These are phyloP conservation scores for Flaveria bidentis DNA, from an alignment of 129 eudicot species.

Conservation along the genomic window DNA sequence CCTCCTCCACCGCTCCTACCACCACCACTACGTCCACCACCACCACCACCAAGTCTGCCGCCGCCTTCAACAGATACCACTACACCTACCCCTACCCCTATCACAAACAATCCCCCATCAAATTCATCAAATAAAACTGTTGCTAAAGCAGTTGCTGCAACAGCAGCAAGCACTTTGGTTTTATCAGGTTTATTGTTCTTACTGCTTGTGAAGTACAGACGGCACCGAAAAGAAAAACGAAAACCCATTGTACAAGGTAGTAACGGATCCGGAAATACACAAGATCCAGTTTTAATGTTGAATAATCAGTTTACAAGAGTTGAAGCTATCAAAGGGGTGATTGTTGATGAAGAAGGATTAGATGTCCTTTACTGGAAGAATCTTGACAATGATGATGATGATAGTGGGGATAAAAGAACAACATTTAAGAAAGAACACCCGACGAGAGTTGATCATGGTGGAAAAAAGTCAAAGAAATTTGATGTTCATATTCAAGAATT, in stretches of 20 bases:
- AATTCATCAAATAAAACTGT: slow-evolving; percentile 48
- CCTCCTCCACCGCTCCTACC: slow-evolving; percentile 29
- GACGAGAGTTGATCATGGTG: slow-evolving; percentile 23
- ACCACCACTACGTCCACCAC: slow-evolving; percentile 24
- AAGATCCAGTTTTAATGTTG: slow-evolving; percentile 20
- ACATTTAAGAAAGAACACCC: slow-evolving; percentile 24
- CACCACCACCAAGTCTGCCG: slow-evolving; percentile 30
- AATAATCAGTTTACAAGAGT: slow-evolving; percentile 45
- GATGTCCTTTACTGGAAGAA: slow-evolving; percentile 93
- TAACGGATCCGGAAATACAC: background rate
- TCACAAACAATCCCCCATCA: slow-evolving; percentile 17
- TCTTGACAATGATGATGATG: slow-evolving; percentile 46
- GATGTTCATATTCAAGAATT: slow-evolving; percentile 48
- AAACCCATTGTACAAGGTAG: slow-evolving; percentile 16
- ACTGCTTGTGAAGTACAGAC: slow-evolving; percentile 37
- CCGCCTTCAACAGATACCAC: background rate
- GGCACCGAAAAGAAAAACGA: slow-evolving; percentile 33
- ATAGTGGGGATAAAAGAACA: slow-evolving; percentile 18
- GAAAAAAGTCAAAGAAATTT: slow-evolving; percentile 21
- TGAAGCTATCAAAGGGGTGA: slow-evolving; percentile 50
- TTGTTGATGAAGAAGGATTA: slow-evolving; percentile 89
- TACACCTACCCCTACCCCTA: background rate
- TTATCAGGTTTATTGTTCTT: slow-evolving; percentile 65
- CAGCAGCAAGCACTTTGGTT: slow-evolving; percentile 71
- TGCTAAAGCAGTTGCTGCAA: slow-evolving; percentile 67